Conservation (phyloP, 1,284 basidiomycete genomes). For the Schizopora paradoxa region DNA sequence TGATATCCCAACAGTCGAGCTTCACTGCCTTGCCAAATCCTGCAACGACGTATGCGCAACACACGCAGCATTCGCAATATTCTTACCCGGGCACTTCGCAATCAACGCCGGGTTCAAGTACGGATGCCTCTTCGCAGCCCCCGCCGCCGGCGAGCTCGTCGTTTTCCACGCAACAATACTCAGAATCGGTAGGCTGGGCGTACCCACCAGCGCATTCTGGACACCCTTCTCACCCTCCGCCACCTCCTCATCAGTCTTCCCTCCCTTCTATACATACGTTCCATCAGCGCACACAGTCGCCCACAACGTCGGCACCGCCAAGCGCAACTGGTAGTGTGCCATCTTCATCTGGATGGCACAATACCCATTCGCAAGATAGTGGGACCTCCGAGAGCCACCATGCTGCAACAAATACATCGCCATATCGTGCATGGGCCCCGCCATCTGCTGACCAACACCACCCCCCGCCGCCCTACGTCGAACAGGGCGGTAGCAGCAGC, state of each 20-base stretch:
- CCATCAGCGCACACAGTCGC: too few relatives aligned
- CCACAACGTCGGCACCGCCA: too few relatives aligned
- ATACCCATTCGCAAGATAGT: too few relatives aligned
- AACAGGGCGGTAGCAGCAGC: too few relatives aligned
- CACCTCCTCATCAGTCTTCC: background rate
- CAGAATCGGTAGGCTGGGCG: constrained; percentile 12
- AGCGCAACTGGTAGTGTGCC: too few relatives aligned
- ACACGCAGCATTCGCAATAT: constrained; percentile 14
- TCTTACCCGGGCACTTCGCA: constrained; percentile 11
- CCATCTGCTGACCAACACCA: too few relatives aligned
- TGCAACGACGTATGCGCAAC: constrained; percentile 9
- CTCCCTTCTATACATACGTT: too few relatives aligned
- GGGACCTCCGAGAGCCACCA: too few relatives aligned
- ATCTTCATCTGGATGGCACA: too few relatives aligned
- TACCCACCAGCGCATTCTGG: constrained; percentile 5
- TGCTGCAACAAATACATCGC: too few relatives aligned
- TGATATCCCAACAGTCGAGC: constrained; percentile 5
- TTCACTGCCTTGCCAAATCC: constrained; percentile 15
- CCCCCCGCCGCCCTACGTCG: too few relatives aligned
- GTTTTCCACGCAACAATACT: constrained; percentile 9
- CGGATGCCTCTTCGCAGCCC: constrained; percentile 4
- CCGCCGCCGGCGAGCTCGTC: constrained; percentile 4
- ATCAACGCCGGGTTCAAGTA: constrained; percentile 1
- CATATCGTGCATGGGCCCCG: too few relatives aligned
- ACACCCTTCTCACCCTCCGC: background rate